Percentiles rank a stretch among this genome's conserved stretches.
phyloP scores from a whole-genome alignment of 371 early-diverging fungal species.

The Mucor mucedo region DNA sequence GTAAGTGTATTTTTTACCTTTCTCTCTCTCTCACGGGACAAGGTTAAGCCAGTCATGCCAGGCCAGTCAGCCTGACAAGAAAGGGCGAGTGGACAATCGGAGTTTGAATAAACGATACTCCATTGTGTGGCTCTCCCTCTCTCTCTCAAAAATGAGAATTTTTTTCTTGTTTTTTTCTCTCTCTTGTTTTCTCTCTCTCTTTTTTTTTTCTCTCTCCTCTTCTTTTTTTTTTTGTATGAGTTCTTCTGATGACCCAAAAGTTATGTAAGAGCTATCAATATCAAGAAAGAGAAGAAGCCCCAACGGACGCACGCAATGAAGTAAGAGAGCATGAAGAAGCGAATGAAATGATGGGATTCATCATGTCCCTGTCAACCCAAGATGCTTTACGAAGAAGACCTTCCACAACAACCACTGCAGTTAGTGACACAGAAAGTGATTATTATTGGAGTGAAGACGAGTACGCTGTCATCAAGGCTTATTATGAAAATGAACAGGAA shows the following conservation, averaged over 20 bases:
- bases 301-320: background rate
- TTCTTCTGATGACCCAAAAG: slow-evolving; percentile 28
- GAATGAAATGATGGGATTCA: slow-evolving; percentile 15
- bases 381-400: background rate
- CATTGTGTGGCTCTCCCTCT: background rate
- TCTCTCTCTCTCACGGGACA: too few relatives aligned
- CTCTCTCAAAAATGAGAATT: background rate
- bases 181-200: background rate
- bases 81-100: too few relatives aligned
- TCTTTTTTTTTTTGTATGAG: slow-evolving; percentile 11
- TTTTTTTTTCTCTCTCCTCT: too few relatives aligned
- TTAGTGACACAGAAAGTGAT: slow-evolving; percentile 8
- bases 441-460: slow-evolving; percentile 27
- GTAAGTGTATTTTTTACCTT: too few relatives aligned
- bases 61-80: too few relatives aligned
- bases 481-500: slow-evolving; percentile 28
- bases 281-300: slow-evolving; percentile 15
- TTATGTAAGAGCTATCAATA: slow-evolving; percentile 20
- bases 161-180: background rate
- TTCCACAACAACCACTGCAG: too few relatives aligned
- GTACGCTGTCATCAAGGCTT: slow-evolving; percentile 18
- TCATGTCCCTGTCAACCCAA: slow-evolving; percentile 20
- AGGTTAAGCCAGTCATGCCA: too few relatives aligned
- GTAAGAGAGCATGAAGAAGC: slow-evolving; percentile 9
- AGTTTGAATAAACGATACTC: too few relatives aligned